Conservation (phyloP, 2,329 filamentous ascomycete species). For the Domatiomyces globalis region DNA sequence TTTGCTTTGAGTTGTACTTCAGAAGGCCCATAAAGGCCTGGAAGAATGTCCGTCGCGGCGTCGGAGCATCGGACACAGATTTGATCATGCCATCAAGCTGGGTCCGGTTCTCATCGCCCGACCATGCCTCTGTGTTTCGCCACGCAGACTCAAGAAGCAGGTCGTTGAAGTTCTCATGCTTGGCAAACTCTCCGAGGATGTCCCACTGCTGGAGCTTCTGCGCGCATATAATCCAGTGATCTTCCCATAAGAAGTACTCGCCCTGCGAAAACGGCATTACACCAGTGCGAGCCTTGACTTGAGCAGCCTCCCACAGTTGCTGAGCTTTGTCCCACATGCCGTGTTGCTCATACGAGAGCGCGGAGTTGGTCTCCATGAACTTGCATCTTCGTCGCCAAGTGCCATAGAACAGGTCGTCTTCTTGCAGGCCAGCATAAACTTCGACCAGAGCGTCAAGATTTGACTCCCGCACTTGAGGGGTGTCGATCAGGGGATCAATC, state of each 20-base stretch:
- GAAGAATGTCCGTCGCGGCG: slow-evolving; percentile 87
- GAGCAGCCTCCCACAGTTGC: slow-evolving; percentile 87
- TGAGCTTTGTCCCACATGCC: slow-evolving; percentile 99
- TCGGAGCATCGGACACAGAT: slow-evolving; percentile 93
- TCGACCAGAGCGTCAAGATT: slow-evolving; percentile 93
- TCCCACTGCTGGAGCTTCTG: slow-evolving; percentile 99
- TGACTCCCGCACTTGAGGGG: slow-evolving; percentile 72
- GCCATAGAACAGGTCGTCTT: slow-evolving; percentile 95
- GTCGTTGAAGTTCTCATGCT: slow-evolving; percentile 97
- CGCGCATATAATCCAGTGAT: slow-evolving; percentile 95
- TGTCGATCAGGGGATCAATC: slow-evolving; percentile 71
- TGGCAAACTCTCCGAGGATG: slow-evolving; percentile 90
- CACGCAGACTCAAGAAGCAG: slow-evolving; percentile 88
- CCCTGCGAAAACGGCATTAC: slow-evolving; percentile 92
- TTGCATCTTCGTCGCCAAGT: slow-evolving; percentile 91
- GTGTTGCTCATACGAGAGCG: slow-evolving; percentile 93
- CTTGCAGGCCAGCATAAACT: slow-evolving; percentile 75
- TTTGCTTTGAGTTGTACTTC: slow-evolving; percentile 82
- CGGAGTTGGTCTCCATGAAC: slow-evolving; percentile 94
- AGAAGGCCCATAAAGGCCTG: slow-evolving; percentile 95
- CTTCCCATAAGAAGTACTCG: slow-evolving; percentile 99
- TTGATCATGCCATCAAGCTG: slow-evolving; percentile 88
- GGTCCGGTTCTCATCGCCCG: slow-evolving; percentile 69
- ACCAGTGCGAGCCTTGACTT: slow-evolving; percentile 91
- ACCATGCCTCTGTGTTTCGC: slow-evolving; percentile 93